A percentile compares a stretch with the other conserved stretches of the same genome.
phyloP scores from a whole-genome alignment of 331 rosid genomes.

The Arachis monticola region DNA sequence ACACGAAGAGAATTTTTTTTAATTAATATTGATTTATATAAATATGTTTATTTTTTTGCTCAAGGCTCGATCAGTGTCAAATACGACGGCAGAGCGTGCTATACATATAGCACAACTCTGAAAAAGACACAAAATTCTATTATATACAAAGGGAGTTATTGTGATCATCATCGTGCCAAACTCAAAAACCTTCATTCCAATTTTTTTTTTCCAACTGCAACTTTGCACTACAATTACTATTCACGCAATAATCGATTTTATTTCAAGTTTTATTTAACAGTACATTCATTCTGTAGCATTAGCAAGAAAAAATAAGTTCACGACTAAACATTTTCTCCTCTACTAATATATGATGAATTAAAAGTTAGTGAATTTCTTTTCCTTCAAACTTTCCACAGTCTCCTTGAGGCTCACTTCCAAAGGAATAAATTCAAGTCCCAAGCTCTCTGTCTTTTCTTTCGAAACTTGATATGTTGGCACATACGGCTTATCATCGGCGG shows the following conservation, averaged over 20 bases:
- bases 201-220: not conserved
- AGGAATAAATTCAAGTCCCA: conserved; percentile 47
- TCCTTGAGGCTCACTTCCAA: conserved; percentile 43
- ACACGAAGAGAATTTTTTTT: too few relatives aligned
- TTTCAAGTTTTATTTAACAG: not conserved
- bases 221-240: too few relatives aligned
- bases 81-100: too few relatives aligned
- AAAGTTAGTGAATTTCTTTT: conserved; percentile 35
- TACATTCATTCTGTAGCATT: not conserved
- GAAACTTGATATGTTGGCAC: too few relatives aligned
- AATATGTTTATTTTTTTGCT: too few relatives aligned
- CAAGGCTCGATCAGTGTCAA: too few relatives aligned
- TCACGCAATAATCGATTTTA: too few relatives aligned
- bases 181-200: not conserved
- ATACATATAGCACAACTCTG: too few relatives aligned
- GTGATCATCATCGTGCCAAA: too few relatives aligned
- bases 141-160: too few relatives aligned
- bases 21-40: too few relatives aligned
- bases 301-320: not conserved
- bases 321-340: not conserved
- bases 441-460: not conserved
- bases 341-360: not conserved
- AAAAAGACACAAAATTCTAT: too few relatives aligned
- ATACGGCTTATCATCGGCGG: conserved; percentile 19
- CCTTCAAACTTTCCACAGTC: conserved; percentile 45